Evolutionary conservation across 768 basidiomycete species (phyloP).

Genomic region (Lactarius vividus): DNA sequence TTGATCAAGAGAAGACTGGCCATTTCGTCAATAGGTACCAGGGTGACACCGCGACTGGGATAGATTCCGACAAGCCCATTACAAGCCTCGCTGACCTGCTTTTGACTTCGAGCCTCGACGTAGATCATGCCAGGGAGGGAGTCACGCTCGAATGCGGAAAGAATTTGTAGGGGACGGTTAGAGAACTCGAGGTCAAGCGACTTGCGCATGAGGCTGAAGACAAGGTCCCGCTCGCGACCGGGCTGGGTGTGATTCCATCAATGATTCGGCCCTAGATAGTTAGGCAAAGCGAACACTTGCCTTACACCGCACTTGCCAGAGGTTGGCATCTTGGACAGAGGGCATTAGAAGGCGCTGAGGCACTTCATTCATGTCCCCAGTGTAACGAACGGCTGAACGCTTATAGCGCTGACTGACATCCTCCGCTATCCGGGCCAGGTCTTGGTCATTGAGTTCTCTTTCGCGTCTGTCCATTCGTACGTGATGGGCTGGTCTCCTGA

Average conservation of each 20-base stretch:
- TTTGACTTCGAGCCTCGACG: conserved; percentile 86
- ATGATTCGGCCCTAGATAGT: not conserved
- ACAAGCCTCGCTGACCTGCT: conserved; percentile 81
- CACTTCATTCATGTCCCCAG: conserved; percentile 90
- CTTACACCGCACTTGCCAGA: conserved; percentile 96
- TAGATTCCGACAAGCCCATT: conserved; percentile 93
- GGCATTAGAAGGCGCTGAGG: conserved; percentile 96
- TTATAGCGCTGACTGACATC: conserved; percentile 77
- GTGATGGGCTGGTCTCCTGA: conserved; percentile 55
- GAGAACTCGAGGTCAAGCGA: conserved; percentile 80
- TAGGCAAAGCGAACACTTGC: conserved; percentile 40
- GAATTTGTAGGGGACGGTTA: conserved; percentile 75
- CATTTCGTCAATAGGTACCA: conserved; percentile 98
- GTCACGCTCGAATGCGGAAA: conserved; percentile 94
- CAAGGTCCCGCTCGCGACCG: conserved; percentile 89
- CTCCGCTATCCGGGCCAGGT: conserved; percentile 81
- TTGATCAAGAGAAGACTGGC: conserved; percentile 93
- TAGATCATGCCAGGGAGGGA: conserved; percentile 95
- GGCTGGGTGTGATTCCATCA: conserved; percentile 45
- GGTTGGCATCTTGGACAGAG: conserved; percentile 88
- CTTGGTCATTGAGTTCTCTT: conserved; percentile 70
- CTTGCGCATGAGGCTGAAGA: conserved; percentile 94
- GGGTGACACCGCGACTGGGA: conserved; percentile 70
- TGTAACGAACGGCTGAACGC: conserved; percentile 68
- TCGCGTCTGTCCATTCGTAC: conserved; percentile 70